A percentile compares a stretch with the other conserved stretches of the same genome.
Evolutionary conservation across 805 yeast species (phyloP).

Genomic region (Cyberlindnera meyerae): DNA sequence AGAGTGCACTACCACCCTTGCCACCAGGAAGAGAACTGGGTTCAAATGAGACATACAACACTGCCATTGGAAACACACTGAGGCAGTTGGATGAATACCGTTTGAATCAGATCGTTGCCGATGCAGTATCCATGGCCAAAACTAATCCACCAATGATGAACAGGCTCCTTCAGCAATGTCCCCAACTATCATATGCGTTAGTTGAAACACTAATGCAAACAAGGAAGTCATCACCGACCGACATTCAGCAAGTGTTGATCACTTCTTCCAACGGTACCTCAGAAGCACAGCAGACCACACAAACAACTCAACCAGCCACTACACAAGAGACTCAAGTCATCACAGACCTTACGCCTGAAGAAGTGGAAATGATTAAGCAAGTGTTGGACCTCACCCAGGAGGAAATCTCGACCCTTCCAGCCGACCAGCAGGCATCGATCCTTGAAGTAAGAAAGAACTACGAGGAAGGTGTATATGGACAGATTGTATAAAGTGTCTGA

Average conservation of each 20-base stretch:
- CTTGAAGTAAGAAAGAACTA: constrained; percentile 26
- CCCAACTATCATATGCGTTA: constrained; percentile 78
- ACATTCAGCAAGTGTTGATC: constrained; percentile 35
- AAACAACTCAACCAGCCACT: not conserved
- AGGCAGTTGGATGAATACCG: constrained; percentile 42
- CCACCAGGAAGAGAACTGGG: constrained; percentile 49
- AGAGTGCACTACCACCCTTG: constrained; percentile 39
- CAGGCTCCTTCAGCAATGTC: constrained; percentile 59
- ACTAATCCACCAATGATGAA: constrained; percentile 55
- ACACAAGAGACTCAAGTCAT: constrained; percentile 1
- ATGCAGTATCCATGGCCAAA: constrained; percentile 54
- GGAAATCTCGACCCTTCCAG: constrained; percentile 45
- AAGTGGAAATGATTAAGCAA: constrained; percentile 43
- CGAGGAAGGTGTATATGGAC: constrained; percentile 26
- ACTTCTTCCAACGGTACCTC: constrained; percentile 1
- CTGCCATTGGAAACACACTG: constrained; percentile 43
- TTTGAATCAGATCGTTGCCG: constrained; percentile 45
- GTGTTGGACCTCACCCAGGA: constrained; percentile 48
- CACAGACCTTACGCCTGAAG: constrained; percentile 31
- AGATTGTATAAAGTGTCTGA: too few relatives aligned
- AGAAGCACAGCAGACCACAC: not conserved
- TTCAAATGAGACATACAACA: constrained; percentile 25
- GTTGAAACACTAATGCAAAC: constrained; percentile 59
- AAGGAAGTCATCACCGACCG: constrained; percentile 4
- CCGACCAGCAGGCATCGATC: constrained; percentile 38